These are phyloP conservation scores for Smallanthus sonchifolius DNA, from an alignment of 129 eudicot species.

Conservation along the genomic window DNA sequence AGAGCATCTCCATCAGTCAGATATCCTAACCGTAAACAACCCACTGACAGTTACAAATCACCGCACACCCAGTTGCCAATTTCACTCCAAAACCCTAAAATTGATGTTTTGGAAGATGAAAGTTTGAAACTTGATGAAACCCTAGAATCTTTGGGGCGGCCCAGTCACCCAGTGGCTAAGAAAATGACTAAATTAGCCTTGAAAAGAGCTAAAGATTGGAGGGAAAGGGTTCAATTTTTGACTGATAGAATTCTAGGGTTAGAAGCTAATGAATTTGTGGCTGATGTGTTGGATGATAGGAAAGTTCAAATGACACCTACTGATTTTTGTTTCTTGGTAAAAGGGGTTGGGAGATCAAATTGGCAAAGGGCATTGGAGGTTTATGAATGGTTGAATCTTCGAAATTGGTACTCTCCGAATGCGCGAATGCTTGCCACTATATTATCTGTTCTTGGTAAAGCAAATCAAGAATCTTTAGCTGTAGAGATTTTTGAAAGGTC, in stretches of 20 bases:
- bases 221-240: slow-evolving; percentile 70
- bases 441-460: slow-evolving; percentile 82
- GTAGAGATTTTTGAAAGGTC: slow-evolving; percentile 77
- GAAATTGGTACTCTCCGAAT: slow-evolving; percentile 74
- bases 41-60: slow-evolving; percentile 16
- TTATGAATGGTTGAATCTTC: slow-evolving; percentile 84
- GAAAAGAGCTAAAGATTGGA: slow-evolving; percentile 87
- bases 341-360: slow-evolving; percentile 68
- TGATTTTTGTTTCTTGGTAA: slow-evolving; percentile 88
- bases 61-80: slow-evolving; percentile 21
- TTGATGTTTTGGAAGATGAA: slow-evolving; percentile 25
- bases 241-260: slow-evolving; percentile 70
- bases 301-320: slow-evolving; percentile 89
- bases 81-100: slow-evolving; percentile 1
- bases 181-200: slow-evolving; percentile 80
- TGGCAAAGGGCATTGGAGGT: slow-evolving; percentile 96
- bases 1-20: slow-evolving; percentile 88
- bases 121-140: slow-evolving; percentile 33
- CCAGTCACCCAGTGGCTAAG: slow-evolving; percentile 55
- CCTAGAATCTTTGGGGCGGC: slow-evolving; percentile 57
- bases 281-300: slow-evolving; percentile 82
- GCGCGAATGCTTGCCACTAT: slow-evolving; percentile 86
- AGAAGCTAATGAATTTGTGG: slow-evolving; percentile 70
- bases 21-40: slow-evolving; percentile 69
- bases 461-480: slow-evolving; percentile 84